phyloP scores from a whole-genome alignment of 345 rosid species.

The Stellera chamaejasme region DNA sequence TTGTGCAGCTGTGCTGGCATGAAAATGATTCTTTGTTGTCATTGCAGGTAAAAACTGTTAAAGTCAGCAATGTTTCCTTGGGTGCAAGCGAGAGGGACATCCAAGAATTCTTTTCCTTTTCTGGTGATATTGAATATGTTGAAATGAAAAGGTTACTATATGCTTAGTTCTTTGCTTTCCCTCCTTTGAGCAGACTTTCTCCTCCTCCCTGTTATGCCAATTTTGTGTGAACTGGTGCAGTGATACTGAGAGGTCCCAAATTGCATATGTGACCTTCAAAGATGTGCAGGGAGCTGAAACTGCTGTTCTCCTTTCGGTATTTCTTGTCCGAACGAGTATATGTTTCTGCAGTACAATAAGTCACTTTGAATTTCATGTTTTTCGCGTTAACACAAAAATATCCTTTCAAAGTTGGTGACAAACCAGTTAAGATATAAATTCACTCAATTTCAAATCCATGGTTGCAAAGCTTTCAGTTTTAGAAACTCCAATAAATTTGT shows the following conservation, averaged over 20 bases:
- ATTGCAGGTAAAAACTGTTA: conserved; percentile 42
- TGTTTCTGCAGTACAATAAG: no score
- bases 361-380: no score
- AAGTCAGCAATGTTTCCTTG: conserved; percentile 65
- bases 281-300: conserved; percentile 88
- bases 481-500: no score
- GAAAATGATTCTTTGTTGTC: neutral
- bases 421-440: no score
- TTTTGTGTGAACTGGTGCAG: conserved; percentile 32
- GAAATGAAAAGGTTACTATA: conserved; percentile 54
- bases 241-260: conserved; percentile 49
- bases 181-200: neutral
- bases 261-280: conserved; percentile 79
- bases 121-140: conserved; percentile 67
- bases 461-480: no score
- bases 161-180: conserved; percentile 8
- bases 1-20: no score
- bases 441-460: no score
- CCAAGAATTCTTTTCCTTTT: conserved; percentile 77
- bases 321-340: neutral
- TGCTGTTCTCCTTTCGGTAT: conserved; percentile 87
- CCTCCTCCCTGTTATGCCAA: conserved; percentile 8
- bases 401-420: no score
- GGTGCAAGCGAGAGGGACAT: conserved; percentile 64
- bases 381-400: no score